Base-by-base conservation (phyloP, 257 asterid genomes). In the Nicotiana paniculata region DNA sequence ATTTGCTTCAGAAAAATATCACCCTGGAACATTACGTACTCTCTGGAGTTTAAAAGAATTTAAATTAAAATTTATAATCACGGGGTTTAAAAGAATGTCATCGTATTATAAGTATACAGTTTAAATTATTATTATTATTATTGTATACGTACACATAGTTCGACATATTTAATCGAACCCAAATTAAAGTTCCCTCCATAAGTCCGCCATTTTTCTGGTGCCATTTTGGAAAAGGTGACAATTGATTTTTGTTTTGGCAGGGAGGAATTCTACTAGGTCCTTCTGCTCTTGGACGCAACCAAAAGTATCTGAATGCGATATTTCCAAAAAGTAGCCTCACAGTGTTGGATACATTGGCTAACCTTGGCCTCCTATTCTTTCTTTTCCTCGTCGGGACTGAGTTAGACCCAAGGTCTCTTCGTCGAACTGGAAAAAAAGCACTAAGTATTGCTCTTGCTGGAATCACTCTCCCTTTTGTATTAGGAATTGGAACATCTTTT, bases 301-400 rank as follows among this genome's bases (percentile, higher is more conserved):
- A 57, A 8, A 46, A 58, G 5, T 86, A 63, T 80, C 67, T 84
- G 68, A 26, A 84, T 32, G 12, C 79, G 4, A 46, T 84, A 21
- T 87, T 87, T 69, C 89, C 89, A 18, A 9, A 74, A 1, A 67
- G 76, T 35, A 87, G 88, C 64, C 81, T 82, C 17, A 64, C 89
- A 12, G 87, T 86, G 35, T 57, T 87, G 83, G 89, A 87, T n/a
- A 84, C 89, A 24, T 75, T 84, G n/a, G 89, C 89, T 7, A 86
- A 84, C 13, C 80, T 86, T 16, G 89, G 89, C 28, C 84, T 86
- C 17, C 62, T 86, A 9, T 84, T 86, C 82, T 87, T 87, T 83
- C 81, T 87, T 9, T 87, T 87, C 26, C 84, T 84, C 1, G 88
- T 84, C 3, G 89, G 89, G 4, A 84, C 85, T 3, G 88, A 87